phyloP scores from a whole-genome alignment of 192 early-diverging fungal genomes.

The Gamsiella multidivaricata region DNA sequence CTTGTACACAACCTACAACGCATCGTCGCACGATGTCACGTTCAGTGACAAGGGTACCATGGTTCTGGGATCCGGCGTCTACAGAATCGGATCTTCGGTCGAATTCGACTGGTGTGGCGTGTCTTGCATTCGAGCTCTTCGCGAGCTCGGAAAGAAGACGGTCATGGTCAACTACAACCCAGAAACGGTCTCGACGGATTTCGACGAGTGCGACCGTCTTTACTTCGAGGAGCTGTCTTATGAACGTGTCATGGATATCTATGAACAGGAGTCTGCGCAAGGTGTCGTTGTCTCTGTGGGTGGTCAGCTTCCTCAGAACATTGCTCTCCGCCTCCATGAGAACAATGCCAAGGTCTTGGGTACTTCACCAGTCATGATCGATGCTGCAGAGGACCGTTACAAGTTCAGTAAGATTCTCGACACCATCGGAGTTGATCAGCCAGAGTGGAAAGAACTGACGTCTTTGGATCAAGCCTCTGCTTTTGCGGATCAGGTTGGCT shows the following conservation, averaged over 20 bases:
- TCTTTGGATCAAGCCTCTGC: conserved; percentile 83
- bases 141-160: conserved; percentile 82
- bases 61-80: conserved; percentile 97
- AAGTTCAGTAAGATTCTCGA: conserved; percentile 95
- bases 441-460: conserved; percentile 93
- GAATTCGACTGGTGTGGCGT: conserved; percentile 97
- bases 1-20: conserved; percentile 99
- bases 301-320: conserved; percentile 97
- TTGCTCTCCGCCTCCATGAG: conserved; percentile 85
- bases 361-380: conserved; percentile 91
- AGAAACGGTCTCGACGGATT: conserved; percentile 98
- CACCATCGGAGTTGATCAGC: conserved; percentile 94
- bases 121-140: conserved; percentile 84
- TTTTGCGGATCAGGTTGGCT: conserved; percentile 88
- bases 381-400: conserved; percentile 94
- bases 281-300: conserved; percentile 94
- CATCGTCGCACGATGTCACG: conserved; percentile 81
- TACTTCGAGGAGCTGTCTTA: conserved; percentile 97
- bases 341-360: conserved; percentile 88
- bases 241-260: conserved; percentile 97
- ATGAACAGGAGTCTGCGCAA: conserved; percentile 83
- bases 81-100: conserved; percentile 97
- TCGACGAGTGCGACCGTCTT: conserved; percentile 97
- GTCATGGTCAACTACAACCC: conserved; percentile 99
- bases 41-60: conserved; percentile 93